Percentiles rank a stretch among this genome's conserved stretches.
Evolutionary conservation across 306 rosid genomes (phyloP).

Genomic region (Pterocarpus santalinus): DNA sequence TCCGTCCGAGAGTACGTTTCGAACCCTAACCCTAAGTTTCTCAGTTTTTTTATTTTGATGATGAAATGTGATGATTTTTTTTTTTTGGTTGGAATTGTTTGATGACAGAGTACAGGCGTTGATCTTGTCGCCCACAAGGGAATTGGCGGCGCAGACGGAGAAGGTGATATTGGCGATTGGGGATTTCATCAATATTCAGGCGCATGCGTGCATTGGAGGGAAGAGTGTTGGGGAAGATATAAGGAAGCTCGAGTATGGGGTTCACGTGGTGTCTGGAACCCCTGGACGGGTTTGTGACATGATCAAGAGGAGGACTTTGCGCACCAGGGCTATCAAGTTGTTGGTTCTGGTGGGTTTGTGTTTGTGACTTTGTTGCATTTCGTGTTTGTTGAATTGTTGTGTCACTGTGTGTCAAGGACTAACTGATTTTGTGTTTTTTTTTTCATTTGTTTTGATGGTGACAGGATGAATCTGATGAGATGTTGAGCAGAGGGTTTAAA

Average conservation of each 20-base stretch:
- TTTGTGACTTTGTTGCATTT: not conserved
- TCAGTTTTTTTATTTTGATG: too few relatives aligned
- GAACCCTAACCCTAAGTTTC: not conserved
- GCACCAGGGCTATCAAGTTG: constrained; percentile 88
- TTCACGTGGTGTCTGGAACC: constrained; percentile 97
- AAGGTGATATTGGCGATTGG: constrained; percentile 93
- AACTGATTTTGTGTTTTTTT: too few relatives aligned
- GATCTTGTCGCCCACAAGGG: constrained; percentile 96
- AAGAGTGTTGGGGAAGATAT: constrained; percentile 97
- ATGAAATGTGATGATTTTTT: not conserved
- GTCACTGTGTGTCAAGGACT: too few relatives aligned
- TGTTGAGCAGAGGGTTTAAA: constrained; percentile 99
- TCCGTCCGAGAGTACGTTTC: constrained; percentile 74
- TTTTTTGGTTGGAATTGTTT: too few relatives aligned
- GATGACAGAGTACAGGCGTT: constrained; percentile 78
- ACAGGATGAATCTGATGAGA: constrained; percentile 98
- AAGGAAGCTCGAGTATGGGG: constrained; percentile 93
- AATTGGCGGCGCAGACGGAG: constrained; percentile 93
- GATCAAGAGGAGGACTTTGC: constrained; percentile 95
- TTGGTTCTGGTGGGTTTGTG: constrained; percentile 72
- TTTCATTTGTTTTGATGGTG: not conserved
- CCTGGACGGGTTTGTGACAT: constrained; percentile 98
- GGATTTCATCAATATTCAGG: constrained; percentile 86
- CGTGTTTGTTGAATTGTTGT: not conserved
- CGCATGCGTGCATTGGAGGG: constrained; percentile 93